Evolutionary conservation across 495 filamentous ascomycete species (phyloP).

Genomic region (Talaromyces borbonicus): DNA sequence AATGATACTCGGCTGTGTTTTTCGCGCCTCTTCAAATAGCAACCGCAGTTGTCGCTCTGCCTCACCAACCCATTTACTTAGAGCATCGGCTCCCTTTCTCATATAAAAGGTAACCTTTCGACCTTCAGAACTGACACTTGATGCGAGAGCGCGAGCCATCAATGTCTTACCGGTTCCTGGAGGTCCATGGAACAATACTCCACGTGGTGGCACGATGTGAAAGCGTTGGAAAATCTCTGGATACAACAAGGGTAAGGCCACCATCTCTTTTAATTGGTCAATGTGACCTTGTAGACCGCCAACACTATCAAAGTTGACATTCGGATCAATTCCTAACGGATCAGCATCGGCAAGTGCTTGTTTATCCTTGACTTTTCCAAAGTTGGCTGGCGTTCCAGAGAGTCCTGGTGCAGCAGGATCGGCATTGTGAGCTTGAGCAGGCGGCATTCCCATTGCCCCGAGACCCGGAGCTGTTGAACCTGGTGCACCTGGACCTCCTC

Average conservation of each 20-base stretch:
- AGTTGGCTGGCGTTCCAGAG: conserved; percentile 66
- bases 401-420: conserved; percentile 53
- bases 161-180: conserved; percentile 97
- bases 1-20: conserved; percentile 94
- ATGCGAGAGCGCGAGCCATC: conserved; percentile 81
- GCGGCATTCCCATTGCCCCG: conserved; percentile 39
- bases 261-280: conserved; percentile 96
- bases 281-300: conserved; percentile 88
- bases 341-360: conserved; percentile 81
- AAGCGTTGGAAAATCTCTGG: conserved; percentile 90
- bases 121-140: conserved; percentile 67
- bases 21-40: conserved; percentile 90
- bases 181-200: conserved; percentile 93
- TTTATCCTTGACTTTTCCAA: conserved; percentile 82
- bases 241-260: conserved; percentile 83
- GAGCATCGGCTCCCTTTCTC: conserved; percentile 92
- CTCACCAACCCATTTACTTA: conserved; percentile 99
- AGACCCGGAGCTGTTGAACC: conserved; percentile 71
- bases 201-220: conserved; percentile 84
- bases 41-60: conserved; percentile 88
- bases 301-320: conserved; percentile 84
- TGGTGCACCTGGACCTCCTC: conserved; percentile 46
- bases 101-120: conserved; percentile 98
- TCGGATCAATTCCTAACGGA: conserved; percentile 82
- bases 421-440: conserved; percentile 51